These are phyloP conservation scores for Hypoxylon sp. DNA, from an alignment of 2,329 filamentous ascomycete genomes.

Conservation along the genomic window DNA sequence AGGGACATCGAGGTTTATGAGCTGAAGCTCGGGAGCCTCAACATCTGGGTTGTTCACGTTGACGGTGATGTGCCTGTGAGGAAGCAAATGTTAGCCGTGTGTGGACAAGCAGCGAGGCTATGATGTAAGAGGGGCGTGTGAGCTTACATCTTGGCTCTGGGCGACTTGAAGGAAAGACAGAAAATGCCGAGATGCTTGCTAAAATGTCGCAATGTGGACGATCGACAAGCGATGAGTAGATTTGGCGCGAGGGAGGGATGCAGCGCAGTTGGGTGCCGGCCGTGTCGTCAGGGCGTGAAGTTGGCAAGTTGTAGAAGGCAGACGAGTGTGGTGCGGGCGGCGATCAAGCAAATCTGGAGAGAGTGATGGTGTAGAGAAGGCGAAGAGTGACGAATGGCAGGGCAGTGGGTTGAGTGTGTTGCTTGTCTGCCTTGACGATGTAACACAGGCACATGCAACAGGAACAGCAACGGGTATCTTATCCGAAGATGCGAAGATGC, in stretches of 20 bases:
- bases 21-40: conserved; percentile 66
- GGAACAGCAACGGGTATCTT: conserved; percentile 23
- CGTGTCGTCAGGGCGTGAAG: conserved; percentile 18
- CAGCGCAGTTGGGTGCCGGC: conserved; percentile 7
- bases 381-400: conserved; percentile 29
- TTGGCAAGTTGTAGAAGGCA: neutral
- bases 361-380: conserved; percentile 28
- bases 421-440: conserved; percentile 29
- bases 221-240: conserved; percentile 9
- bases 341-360: conserved; percentile 28
- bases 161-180: neutral
- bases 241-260: conserved; percentile 10
- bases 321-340: conserved; percentile 20
- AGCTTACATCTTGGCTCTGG: conserved; percentile 30
- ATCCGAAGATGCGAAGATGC: conserved; percentile 28
- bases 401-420: conserved; percentile 11
- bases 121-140: neutral
- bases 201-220: conserved; percentile 14
- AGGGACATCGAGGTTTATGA: conserved; percentile 72
- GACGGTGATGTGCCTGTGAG: conserved; percentile 74
- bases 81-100: conserved; percentile 14
- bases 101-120: neutral
- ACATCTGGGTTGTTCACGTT: conserved; percentile 73
- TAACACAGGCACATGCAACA: conserved; percentile 36
- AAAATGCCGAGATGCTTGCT: conserved; percentile 1